Percentiles rank a stretch among this genome's conserved stretches.
These are phyloP conservation scores for Trichosporon sp. DNA, from an alignment of 1,284 basidiomycete genomes.

Conservation along the genomic window DNA sequence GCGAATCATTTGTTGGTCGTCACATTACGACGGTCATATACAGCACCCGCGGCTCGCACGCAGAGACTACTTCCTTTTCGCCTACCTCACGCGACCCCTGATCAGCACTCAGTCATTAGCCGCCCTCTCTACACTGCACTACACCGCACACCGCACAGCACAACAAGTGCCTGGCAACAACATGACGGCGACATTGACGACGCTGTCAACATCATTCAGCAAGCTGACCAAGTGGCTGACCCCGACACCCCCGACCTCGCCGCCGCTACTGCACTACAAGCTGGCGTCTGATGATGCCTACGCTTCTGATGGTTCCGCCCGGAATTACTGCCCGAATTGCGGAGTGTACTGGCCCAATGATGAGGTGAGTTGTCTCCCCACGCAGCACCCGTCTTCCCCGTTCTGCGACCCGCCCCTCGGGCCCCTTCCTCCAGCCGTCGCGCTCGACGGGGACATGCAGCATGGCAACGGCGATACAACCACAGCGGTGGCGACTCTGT, in stretches of 20 bases:
- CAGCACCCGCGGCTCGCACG: neutral
- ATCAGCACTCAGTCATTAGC: neutral
- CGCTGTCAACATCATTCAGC: neutral
- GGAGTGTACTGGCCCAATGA: neutral
- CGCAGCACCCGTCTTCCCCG: neutral
- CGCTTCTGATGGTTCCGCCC: neutral
- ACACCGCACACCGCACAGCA: neutral
- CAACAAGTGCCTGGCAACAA: neutral
- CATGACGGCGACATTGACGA: neutral
- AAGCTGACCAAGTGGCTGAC: neutral
- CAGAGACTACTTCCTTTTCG: neutral
- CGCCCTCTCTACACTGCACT: too few species aligned
- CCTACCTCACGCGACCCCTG: neutral
- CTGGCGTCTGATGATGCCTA: neutral
- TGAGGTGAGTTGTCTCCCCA: neutral
- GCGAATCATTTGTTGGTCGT: too few species aligned
- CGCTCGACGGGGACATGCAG: neutral
- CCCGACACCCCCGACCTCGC: neutral
- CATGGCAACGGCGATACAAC: neutral
- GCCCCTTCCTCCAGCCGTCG: neutral
- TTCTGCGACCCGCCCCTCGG: too few species aligned
- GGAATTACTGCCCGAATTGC: slow-evolving; percentile 2
- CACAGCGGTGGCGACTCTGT: neutral
- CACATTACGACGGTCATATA: neutral
- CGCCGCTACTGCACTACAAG: neutral